A percentile compares a stretch with the other conserved stretches of the same genome.
These are phyloP conservation scores for Podospora pseudoanserina DNA, from an alignment of 495 filamentous ascomycete genomes.

Conservation along the genomic window DNA sequence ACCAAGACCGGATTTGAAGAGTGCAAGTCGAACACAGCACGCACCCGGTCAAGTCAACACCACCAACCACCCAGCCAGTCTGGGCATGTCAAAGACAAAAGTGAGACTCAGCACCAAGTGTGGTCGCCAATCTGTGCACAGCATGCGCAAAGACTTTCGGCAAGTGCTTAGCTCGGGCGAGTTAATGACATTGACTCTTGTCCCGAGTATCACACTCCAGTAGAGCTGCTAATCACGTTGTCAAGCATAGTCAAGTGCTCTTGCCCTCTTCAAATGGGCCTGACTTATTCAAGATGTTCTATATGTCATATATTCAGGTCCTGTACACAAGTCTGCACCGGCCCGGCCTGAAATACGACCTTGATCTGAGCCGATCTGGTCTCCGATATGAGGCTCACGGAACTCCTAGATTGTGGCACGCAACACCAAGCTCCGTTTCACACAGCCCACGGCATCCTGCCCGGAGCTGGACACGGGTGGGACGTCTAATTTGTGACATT, in stretches of 20 bases:
- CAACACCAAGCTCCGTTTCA: conserved; percentile 6
- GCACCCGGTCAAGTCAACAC: neutral
- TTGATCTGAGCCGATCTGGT: conserved; percentile 1
- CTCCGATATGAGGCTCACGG: conserved; percentile 20
- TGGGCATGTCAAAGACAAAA: neutral
- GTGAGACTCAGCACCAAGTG: neutral
- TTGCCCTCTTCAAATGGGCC: neutral
- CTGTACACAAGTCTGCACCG: neutral
- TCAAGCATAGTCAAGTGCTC: neutral
- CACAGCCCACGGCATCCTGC: neutral
- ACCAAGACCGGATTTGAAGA: neutral
- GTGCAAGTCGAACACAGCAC: neutral
- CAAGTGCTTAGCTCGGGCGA: neutral
- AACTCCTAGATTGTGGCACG: conserved; percentile 17
- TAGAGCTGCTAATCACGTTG: neutral
- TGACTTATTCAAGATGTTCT: neutral
- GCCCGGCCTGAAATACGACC: conserved; percentile 1
- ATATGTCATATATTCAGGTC: neutral
- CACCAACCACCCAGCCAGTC: neutral
- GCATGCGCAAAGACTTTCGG: neutral
- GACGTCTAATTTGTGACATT: neutral
- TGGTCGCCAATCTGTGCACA: neutral
- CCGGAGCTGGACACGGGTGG: neutral
- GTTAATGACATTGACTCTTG: neutral
- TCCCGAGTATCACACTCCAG: neutral